Conservation (phyloP, 2,329 filamentous ascomycete genomes). For the Albifimbria verrucaria region DNA sequence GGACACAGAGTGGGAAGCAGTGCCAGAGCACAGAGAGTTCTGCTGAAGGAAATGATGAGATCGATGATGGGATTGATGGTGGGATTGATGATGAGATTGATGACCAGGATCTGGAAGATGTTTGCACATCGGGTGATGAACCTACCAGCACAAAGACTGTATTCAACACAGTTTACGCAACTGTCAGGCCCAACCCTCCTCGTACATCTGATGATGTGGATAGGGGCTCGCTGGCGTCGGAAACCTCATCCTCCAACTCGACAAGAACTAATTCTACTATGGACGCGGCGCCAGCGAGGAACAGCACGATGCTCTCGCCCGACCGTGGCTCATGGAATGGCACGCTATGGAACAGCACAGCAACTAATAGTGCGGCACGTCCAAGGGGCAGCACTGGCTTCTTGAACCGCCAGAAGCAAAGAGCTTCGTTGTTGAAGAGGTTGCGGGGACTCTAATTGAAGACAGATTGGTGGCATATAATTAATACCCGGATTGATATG, state of each 20-base stretch:
- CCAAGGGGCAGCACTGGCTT: neutral
- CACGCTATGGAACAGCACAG: neutral
- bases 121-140: neutral
- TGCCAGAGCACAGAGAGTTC: slow-evolving; percentile 13
- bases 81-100: neutral
- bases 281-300: neutral
- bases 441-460: neutral
- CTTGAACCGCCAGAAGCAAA: neutral
- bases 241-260: neutral
- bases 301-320: neutral
- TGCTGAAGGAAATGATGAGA: neutral
- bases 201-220: neutral
- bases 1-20: slow-evolving; percentile 20
- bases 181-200: neutral
- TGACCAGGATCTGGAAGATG: neutral
- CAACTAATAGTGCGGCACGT: neutral
- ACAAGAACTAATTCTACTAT: neutral
- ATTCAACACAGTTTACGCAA: neutral
- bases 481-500: too few relatives aligned
- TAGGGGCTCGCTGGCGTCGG: neutral
- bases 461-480: too few relatives aligned
- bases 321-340: neutral
- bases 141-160: neutral
- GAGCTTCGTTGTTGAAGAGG: neutral
- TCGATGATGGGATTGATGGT: neutral